A percentile compares a stretch with the other conserved stretches of the same genome.
These are phyloP conservation scores for Cryphonectria japonica DNA, from an alignment of 2,329 filamentous ascomycete species.

Conservation along the genomic window DNA sequence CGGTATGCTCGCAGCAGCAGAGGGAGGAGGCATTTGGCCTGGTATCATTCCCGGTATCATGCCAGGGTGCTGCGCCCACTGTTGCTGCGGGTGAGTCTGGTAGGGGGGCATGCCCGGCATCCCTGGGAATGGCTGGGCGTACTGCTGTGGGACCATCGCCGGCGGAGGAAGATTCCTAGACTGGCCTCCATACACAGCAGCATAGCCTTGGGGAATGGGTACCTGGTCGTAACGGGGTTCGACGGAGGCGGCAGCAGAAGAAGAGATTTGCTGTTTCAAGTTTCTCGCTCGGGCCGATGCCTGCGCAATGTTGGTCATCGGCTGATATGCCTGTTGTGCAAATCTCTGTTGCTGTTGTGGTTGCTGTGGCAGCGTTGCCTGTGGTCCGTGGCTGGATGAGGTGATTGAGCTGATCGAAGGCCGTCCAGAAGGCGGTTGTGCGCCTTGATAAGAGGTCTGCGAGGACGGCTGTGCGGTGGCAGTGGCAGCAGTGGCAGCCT, in stretches of 20 bases:
- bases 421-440: conserved; percentile 22
- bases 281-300: conserved; percentile 18
- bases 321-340: conserved; percentile 7
- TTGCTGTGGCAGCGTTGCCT: conserved; percentile 22
- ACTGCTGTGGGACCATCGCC: conserved; percentile 6
- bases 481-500: background rate
- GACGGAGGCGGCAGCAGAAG: conserved; percentile 4
- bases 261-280: conserved; percentile 21
- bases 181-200: conserved; percentile 41
- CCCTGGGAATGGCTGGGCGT: conserved; percentile 29
- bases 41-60: conserved; percentile 25
- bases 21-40: conserved; percentile 12
- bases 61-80: conserved; percentile 23
- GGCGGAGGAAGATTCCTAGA: conserved; percentile 38
- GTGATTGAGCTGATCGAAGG: conserved; percentile 21
- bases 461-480: conserved; percentile 1
- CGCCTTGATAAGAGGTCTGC: background rate
- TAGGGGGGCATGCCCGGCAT: conserved; percentile 27
- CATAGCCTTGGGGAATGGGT: conserved; percentile 44
- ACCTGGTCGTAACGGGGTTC: conserved; percentile 44
- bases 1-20: conserved; percentile 5
- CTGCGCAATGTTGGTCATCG: conserved; percentile 9
- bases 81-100: conserved; percentile 22
- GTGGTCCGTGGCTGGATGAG: conserved; percentile 11
- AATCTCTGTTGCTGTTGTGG: conserved; percentile 26